Evolutionary conservation across 345 rosid genomes (phyloP).

Genomic region (Pugionium dolabratum): DNA sequence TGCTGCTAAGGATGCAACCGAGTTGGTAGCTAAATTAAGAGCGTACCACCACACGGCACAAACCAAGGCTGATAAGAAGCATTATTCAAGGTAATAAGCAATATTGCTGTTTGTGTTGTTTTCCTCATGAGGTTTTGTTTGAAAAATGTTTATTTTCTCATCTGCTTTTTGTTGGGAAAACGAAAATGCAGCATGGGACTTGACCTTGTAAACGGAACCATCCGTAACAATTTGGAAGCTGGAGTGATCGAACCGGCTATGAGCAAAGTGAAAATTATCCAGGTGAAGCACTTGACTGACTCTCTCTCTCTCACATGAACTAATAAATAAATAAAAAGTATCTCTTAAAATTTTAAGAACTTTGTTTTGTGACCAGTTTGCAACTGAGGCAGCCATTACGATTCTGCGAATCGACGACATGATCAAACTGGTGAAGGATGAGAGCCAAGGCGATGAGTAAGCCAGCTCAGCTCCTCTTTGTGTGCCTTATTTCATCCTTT

Average conservation of each 20-base stretch:
- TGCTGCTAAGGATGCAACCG: slow-evolving; percentile 96
- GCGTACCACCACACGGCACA: slow-evolving; percentile 97
- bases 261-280: slow-evolving; percentile 99
- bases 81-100: slow-evolving; percentile 65
- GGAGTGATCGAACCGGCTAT: slow-evolving; percentile 98
- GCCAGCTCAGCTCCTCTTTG: slow-evolving; percentile 5
- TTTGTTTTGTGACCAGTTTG: slow-evolving; percentile 52
- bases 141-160: slow-evolving; percentile 10
- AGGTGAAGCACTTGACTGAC: slow-evolving; percentile 48
- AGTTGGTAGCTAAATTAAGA: slow-evolving; percentile 87
- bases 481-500: background rate
- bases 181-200: slow-evolving; percentile 76
- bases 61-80: slow-evolving; percentile 92
- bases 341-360: background rate
- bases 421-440: slow-evolving; percentile 94
- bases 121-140: background rate
- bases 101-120: background rate
- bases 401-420: slow-evolving; percentile 97
- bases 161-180: slow-evolving; percentile 12
- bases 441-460: slow-evolving; percentile 63
- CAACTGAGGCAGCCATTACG: slow-evolving; percentile 97
- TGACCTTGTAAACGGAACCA: slow-evolving; percentile 77
- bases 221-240: slow-evolving; percentile 94
- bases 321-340: no score
- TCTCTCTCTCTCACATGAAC: background rate